Evolutionary conservation across 2,329 filamentous ascomycete species (phyloP).

Genomic region (Ramularia endophylla): DNA sequence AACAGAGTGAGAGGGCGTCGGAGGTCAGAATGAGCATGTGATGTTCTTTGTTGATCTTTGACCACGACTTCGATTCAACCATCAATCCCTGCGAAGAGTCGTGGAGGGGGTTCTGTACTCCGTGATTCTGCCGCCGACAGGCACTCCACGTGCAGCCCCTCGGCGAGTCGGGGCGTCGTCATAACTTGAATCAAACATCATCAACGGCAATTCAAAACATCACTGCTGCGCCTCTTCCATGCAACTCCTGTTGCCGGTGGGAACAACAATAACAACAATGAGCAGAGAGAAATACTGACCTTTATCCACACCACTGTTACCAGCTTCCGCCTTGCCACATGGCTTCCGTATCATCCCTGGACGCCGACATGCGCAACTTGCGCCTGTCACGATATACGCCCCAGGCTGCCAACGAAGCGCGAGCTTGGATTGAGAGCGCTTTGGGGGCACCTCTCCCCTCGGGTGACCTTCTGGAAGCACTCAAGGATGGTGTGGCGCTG

Average conservation of each 20-base stretch:
- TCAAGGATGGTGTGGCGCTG: conserved; percentile 87
- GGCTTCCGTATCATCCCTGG: conserved; percentile 89
- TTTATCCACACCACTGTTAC: not conserved
- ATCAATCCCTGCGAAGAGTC: too few relatives aligned
- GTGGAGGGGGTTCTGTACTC: too few relatives aligned
- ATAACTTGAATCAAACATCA: not conserved
- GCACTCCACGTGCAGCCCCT: too few relatives aligned
- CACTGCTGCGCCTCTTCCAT: conserved; percentile 5
- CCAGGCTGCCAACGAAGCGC: conserved; percentile 77
- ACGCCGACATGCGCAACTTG: conserved; percentile 91
- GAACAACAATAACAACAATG: not conserved
- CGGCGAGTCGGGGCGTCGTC: not conserved
- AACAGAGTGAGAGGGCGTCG: too few relatives aligned
- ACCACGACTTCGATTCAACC: too few relatives aligned
- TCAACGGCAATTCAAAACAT: too few relatives aligned
- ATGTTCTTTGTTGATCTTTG: too few relatives aligned
- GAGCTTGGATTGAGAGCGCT: conserved; percentile 76
- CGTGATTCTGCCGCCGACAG: too few relatives aligned
- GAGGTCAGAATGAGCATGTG: too few relatives aligned
- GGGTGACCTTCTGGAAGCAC: conserved; percentile 72
- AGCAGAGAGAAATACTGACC: not conserved
- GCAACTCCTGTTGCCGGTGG: not conserved
- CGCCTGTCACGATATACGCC: conserved; percentile 92
- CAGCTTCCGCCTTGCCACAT: conserved; percentile 52
- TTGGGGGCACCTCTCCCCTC: conserved; percentile 67